Conservation (phyloP, 805 yeast species). For the Wickerhamomyces xylosicus region DNA sequence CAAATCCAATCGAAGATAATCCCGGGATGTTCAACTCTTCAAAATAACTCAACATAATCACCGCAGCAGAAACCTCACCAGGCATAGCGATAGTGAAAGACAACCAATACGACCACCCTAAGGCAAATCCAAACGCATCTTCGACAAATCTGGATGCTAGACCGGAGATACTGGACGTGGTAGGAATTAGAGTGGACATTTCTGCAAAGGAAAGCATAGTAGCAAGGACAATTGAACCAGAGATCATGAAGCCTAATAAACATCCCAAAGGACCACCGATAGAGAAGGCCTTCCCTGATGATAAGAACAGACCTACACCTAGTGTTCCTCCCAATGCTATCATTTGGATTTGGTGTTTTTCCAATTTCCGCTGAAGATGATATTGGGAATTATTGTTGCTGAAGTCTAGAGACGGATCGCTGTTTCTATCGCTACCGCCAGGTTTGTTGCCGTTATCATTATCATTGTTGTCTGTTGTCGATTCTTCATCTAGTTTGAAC, state of each 20-base stretch:
- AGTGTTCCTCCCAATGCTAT: slow-evolving; percentile 71
- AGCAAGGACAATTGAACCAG: slow-evolving; percentile 56
- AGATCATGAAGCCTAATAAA: slow-evolving; percentile 50
- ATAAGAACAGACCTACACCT: slow-evolving; percentile 65
- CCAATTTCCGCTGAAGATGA: slow-evolving; percentile 44
- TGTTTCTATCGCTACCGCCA: too few relatives aligned
- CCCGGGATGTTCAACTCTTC: slow-evolving; percentile 39
- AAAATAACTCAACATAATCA: slow-evolving; percentile 65
- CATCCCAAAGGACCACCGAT: slow-evolving; percentile 76
- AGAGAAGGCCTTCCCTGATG: slow-evolving; percentile 62
- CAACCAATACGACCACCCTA: slow-evolving; percentile 67
- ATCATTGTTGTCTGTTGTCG: background rate
- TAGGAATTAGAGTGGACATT: slow-evolving; percentile 69
- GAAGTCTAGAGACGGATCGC: background rate
- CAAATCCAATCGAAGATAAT: slow-evolving; percentile 53
- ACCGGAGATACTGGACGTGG: slow-evolving; percentile 73
- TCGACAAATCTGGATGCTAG: slow-evolving; percentile 66
- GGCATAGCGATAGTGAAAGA: slow-evolving; percentile 68
- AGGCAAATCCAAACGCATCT: slow-evolving; percentile 67
- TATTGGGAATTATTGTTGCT: slow-evolving; percentile 6
- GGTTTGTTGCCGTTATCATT: background rate
- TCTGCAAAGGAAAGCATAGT: slow-evolving; percentile 73
- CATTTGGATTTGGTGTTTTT: slow-evolving; percentile 64
- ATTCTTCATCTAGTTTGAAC: background rate
- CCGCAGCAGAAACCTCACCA: slow-evolving; percentile 72